Conservation (phyloP, 179 eudicot species). For the Carnegiea gigantea region DNA sequence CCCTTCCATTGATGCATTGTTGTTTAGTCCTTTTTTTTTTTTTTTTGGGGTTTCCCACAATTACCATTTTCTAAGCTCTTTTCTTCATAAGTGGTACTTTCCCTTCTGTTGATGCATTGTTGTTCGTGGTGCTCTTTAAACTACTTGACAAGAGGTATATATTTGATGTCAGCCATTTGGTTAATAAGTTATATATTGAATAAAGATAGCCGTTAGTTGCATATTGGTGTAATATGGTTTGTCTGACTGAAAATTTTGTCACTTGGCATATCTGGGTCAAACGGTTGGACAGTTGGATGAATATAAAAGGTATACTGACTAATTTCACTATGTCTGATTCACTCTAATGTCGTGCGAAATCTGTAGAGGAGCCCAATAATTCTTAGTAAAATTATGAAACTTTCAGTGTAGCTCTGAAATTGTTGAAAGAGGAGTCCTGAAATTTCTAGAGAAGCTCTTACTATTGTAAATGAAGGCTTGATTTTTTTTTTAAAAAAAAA, state of each 20-base stretch:
- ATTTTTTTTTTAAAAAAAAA: background rate
- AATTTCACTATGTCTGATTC: background rate
- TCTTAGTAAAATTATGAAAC: background rate
- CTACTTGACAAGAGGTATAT: background rate
- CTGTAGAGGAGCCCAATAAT: background rate
- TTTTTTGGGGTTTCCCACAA: background rate
- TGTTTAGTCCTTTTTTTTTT: no score
- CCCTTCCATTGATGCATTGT: background rate
- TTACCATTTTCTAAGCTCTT: background rate
- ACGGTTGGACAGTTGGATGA: background rate
- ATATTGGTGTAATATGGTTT: background rate
- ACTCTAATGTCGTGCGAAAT: background rate
- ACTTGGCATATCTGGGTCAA: background rate
- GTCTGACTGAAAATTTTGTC: background rate
- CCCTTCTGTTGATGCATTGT: background rate
- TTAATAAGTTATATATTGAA: background rate
- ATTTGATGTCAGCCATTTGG: background rate
- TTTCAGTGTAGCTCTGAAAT: background rate
- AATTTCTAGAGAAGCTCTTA: background rate
- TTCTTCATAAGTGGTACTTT: background rate
- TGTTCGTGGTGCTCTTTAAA: background rate
- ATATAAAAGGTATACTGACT: background rate
- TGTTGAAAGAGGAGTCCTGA: background rate
- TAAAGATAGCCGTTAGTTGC: background rate
- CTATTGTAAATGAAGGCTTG: background rate